These are phyloP conservation scores for Yamadazyma tumulicola DNA, from an alignment of 805 yeast genomes.

Conservation along the genomic window DNA sequence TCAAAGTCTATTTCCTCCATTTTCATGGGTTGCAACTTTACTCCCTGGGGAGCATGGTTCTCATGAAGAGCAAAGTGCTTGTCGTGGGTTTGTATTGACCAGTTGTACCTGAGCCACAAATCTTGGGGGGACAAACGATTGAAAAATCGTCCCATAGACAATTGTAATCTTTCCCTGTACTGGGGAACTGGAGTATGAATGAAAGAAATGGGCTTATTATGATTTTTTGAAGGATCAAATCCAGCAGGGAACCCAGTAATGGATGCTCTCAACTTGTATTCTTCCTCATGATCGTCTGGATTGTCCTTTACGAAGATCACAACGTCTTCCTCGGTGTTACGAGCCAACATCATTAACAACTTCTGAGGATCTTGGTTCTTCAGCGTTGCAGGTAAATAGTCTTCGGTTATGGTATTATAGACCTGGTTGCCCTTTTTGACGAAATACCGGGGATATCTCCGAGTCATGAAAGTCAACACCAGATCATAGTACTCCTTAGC, in stretches of 20 bases:
- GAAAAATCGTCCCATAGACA: conserved; percentile 68
- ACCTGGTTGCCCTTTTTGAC: conserved; percentile 20
- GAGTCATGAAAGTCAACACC: conserved; percentile 34
- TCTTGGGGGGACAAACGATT: conserved; percentile 49
- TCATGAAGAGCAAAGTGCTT: conserved; percentile 24
- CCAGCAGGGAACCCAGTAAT: conserved; percentile 69
- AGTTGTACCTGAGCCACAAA: conserved; percentile 61
- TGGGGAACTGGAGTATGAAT: conserved; percentile 75
- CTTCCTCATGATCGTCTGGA: conserved; percentile 41
- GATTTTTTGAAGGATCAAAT: conserved; percentile 57
- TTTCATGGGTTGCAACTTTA: conserved; percentile 17
- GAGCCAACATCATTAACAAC: conserved; percentile 23
- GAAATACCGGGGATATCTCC: conserved; percentile 56
- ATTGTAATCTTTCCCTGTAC: conserved; percentile 51
- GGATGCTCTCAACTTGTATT: conserved; percentile 56
- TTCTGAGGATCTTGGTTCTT: conserved; percentile 14
- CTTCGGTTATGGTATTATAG: conserved; percentile 40
- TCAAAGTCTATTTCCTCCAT: conserved; percentile 33
- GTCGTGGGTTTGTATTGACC: conserved; percentile 65
- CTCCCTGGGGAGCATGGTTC: conserved; percentile 33
- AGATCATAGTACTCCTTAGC: conserved; percentile 50
- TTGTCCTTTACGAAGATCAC: conserved; percentile 47
- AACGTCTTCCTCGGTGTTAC: conserved; percentile 61
- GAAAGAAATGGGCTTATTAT: conserved; percentile 51
- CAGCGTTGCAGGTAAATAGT: conserved; percentile 29